Conservation (phyloP, 345 rosid species). For the Erysimum cheiranthoides region DNA sequence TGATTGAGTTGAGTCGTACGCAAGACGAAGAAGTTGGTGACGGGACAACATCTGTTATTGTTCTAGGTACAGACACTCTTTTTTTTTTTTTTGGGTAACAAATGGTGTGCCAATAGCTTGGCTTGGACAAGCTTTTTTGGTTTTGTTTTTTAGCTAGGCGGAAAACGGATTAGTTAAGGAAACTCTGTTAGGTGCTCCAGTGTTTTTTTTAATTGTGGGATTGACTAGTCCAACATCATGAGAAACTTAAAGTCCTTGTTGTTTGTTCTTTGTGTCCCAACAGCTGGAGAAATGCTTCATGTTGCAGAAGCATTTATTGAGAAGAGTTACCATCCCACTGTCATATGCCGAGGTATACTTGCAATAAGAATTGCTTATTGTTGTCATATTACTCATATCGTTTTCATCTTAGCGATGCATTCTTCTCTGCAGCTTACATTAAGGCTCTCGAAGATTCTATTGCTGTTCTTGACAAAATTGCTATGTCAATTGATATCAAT, state of each 20-base stretch:
- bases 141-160: neutral
- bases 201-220: neutral
- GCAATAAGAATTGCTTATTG: neutral
- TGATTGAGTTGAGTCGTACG: constrained; percentile 88
- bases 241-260: neutral
- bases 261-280: constrained; percentile 5
- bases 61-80: constrained; percentile 59
- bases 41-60: constrained; percentile 92
- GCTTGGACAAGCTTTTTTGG: neutral
- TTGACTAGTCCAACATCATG: neutral
- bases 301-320: constrained; percentile 88
- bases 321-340: constrained; percentile 84
- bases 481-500: constrained; percentile 73
- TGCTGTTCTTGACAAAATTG: constrained; percentile 84
- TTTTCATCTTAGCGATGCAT: neutral
- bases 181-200: neutral
- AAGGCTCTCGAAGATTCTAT: constrained; percentile 90
- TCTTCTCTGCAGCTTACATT: constrained; percentile 65
- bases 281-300: constrained; percentile 97
- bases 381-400: neutral
- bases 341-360: constrained; percentile 74
- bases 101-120: neutral
- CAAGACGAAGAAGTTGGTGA: constrained; percentile 98
- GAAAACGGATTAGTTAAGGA: neutral
- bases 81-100: neutral